phyloP scores from a whole-genome alignment of 345 rosid genomes.

The Eutrema heterophyllum region DNA sequence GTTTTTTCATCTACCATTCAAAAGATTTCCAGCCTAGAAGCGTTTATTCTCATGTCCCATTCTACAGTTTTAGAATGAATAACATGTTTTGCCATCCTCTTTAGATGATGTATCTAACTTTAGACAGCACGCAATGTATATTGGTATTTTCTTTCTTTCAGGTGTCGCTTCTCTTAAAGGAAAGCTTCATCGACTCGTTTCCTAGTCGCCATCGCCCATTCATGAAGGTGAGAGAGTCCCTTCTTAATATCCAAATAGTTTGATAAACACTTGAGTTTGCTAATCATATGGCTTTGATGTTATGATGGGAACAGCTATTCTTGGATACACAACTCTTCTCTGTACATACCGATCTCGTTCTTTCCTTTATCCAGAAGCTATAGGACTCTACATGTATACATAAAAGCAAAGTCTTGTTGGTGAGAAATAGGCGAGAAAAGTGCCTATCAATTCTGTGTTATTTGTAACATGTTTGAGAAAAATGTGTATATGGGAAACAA shows the following conservation, averaged over 20 bases:
- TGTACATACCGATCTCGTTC: constrained; percentile 91
- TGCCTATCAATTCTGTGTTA: background rate
- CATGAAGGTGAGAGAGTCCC: constrained; percentile 63
- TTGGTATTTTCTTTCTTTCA: constrained; percentile 21
- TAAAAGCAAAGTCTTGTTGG: constrained; percentile 5
- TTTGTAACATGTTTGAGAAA: constrained; percentile 7
- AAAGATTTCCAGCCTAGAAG: background rate
- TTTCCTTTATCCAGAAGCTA: constrained; percentile 88
- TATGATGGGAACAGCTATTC: constrained; percentile 47
- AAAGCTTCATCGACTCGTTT: constrained; percentile 88
- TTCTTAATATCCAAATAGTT: background rate
- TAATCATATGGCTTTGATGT: constrained; percentile 12
- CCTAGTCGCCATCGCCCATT: constrained; percentile 73
- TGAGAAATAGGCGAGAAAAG: background rate
- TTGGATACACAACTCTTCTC: constrained; percentile 96
- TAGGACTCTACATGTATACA: constrained; percentile 29
- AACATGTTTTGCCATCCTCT: background rate
- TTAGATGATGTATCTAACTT: background rate
- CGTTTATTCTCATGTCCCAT: background rate
- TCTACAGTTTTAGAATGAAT: background rate
- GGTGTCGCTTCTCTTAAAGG: constrained; percentile 91
- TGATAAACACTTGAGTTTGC: background rate
- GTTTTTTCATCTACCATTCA: background rate
- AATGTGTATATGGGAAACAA: constrained; percentile 4
- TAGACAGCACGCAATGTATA: background rate